phyloP scores from a whole-genome alignment of 192 early-diverging fungal genomes.

The Coemansia sp. region DNA sequence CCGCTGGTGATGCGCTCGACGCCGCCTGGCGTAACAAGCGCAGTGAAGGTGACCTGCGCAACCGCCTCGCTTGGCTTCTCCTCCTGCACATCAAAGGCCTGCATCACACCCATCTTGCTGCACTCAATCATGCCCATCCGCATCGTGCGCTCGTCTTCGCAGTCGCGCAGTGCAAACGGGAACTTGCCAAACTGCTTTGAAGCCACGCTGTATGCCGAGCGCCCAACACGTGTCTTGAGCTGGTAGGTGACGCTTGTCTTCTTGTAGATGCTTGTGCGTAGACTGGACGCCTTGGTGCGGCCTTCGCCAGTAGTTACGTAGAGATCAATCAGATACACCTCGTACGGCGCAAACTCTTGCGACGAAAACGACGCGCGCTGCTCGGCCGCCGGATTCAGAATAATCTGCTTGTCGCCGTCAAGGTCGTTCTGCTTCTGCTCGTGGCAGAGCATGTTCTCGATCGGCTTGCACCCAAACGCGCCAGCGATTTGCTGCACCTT shows the following conservation, averaged over 20 bases:
- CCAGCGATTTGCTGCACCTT: slow-evolving; percentile 74
- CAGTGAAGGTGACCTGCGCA: slow-evolving; percentile 92
- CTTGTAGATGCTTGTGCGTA: slow-evolving; percentile 90
- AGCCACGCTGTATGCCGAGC: slow-evolving; percentile 71
- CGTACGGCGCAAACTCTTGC: slow-evolving; percentile 66
- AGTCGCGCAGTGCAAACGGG: slow-evolving; percentile 83
- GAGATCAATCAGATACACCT: slow-evolving; percentile 93
- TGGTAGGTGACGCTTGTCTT: slow-evolving; percentile 77
- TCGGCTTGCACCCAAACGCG: slow-evolving; percentile 82
- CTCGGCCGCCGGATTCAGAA: slow-evolving; percentile 78
- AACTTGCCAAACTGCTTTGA: slow-evolving; percentile 78
- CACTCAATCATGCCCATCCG: slow-evolving; percentile 92
- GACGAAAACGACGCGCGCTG: slow-evolving; percentile 73
- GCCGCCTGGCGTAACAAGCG: slow-evolving; percentile 84
- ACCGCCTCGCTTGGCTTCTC: slow-evolving; percentile 78
- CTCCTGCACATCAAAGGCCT: slow-evolving; percentile 79
- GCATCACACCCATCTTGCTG: slow-evolving; percentile 76
- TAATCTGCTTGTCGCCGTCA: slow-evolving; percentile 92
- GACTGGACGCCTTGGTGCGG: slow-evolving; percentile 66
- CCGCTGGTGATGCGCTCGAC: slow-evolving; percentile 78
- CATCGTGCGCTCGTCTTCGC: slow-evolving; percentile 89
- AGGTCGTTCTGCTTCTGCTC: slow-evolving; percentile 83
- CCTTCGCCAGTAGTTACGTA: slow-evolving; percentile 88
- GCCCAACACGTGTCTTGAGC: slow-evolving; percentile 87
- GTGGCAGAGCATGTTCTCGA: slow-evolving; percentile 91